Conservation (phyloP, 768 basidiomycete genomes). For the Kwoniella botswanensis region DNA sequence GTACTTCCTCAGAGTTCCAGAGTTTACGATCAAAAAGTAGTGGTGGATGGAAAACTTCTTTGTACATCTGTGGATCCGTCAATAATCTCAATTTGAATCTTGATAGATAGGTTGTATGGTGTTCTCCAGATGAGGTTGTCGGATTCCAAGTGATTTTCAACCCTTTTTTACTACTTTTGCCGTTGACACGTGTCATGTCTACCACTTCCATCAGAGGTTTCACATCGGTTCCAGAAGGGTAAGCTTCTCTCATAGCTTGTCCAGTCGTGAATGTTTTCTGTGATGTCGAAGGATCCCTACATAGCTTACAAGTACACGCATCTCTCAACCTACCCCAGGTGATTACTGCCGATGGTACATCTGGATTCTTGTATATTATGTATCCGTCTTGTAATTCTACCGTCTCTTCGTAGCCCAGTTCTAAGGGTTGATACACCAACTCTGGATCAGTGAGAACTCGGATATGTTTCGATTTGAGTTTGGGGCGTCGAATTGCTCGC, state of each 20-base stretch:
- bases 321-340: slow-evolving; percentile 83
- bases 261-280: slow-evolving; percentile 60
- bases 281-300: slow-evolving; percentile 74
- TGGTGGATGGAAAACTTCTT: not conserved
- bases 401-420: not conserved
- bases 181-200: not conserved
- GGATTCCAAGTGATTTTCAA: slow-evolving; percentile 65
- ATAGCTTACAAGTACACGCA: slow-evolving; percentile 73
- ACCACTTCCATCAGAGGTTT: not conserved
- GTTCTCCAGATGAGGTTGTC: not conserved
- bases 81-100: not conserved
- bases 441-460: not conserved
- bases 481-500: not conserved
- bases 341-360: slow-evolving; percentile 46
- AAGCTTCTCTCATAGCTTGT: slow-evolving; percentile 11
- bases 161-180: slow-evolving; percentile 57
- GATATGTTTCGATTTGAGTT: not conserved
- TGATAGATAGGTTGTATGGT: not conserved
- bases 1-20: slow-evolving; percentile 62
- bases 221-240: not conserved
- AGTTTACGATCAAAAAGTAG: slow-evolving; percentile 61
- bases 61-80: not conserved
- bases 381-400: slow-evolving; percentile 11
- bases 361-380: slow-evolving; percentile 7
- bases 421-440: not conserved